Evolutionary conservation across 192 early-diverging fungal genomes (phyloP).

Genomic region (Jimgerdemannia lactiflua): DNA sequence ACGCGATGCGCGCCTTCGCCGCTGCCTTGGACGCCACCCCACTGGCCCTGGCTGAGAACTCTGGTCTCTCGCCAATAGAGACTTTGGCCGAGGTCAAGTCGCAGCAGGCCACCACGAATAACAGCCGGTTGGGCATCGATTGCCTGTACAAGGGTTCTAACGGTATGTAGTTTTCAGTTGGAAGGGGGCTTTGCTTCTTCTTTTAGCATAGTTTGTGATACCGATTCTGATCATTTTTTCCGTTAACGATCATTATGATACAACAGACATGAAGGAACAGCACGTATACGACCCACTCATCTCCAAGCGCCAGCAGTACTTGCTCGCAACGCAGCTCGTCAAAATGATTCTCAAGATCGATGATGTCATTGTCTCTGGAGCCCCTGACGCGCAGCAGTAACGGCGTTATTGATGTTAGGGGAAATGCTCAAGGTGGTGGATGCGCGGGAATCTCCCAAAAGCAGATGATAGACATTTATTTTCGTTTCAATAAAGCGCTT

Average conservation of each 20-base stretch:
- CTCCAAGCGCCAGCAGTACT: slow-evolving; percentile 98
- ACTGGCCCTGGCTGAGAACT: slow-evolving; percentile 93
- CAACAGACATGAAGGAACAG: slow-evolving; percentile 81
- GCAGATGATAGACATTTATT: no score
- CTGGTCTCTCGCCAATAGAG: slow-evolving; percentile 95
- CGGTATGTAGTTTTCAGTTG: slow-evolving; percentile 33
- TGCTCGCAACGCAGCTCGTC: slow-evolving; percentile 97
- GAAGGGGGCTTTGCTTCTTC: neutral
- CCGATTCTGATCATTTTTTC: slow-evolving; percentile 5
- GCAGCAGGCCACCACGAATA: slow-evolving; percentile 84
- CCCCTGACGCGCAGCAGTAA: slow-evolving; percentile 13
- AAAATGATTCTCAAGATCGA: slow-evolving; percentile 99
- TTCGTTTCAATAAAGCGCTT: no score
- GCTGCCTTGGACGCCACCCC: slow-evolving; percentile 94
- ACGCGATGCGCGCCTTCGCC: slow-evolving; percentile 99
- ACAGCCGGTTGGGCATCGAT: slow-evolving; percentile 91
- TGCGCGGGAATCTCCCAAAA: no score
- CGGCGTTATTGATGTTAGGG: no score
- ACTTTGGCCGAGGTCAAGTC: slow-evolving; percentile 95
- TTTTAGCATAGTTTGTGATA: slow-evolving; percentile 19
- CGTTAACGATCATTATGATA: slow-evolving; percentile 39
- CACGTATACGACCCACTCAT: slow-evolving; percentile 99
- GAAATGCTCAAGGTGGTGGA: no score
- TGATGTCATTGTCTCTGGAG: slow-evolving; percentile 65
- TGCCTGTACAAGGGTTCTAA: slow-evolving; percentile 91